phyloP scores from a whole-genome alignment of 2,329 filamentous ascomycete genomes.

The Neonectria neomacrospora region DNA sequence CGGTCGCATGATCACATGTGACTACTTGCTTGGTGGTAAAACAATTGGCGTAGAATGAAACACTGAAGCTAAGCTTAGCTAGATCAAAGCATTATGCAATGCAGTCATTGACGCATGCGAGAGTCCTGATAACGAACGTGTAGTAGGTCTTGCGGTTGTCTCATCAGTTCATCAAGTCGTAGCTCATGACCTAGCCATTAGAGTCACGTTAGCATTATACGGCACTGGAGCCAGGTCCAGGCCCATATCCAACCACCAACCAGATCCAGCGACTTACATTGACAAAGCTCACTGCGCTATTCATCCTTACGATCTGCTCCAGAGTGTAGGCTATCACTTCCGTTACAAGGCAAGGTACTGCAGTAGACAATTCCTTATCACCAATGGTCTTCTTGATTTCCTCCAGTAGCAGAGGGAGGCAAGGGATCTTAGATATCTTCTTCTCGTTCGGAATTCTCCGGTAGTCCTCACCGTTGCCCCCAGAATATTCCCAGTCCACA shows the following conservation, averaged over 20 bases:
- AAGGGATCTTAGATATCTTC: slow-evolving; percentile 69
- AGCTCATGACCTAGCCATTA: slow-evolving; percentile 67
- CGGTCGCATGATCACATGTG: slow-evolving; percentile 62
- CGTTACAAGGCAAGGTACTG: slow-evolving; percentile 68
- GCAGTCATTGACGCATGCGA: slow-evolving; percentile 68
- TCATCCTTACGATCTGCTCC: slow-evolving; percentile 67
- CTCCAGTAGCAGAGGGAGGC: slow-evolving; percentile 69
- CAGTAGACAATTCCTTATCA: slow-evolving; percentile 71
- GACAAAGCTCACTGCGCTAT: slow-evolving; percentile 70
- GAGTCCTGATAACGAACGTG: slow-evolving; percentile 65
- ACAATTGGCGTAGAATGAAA: slow-evolving; percentile 77
- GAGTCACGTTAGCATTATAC: not conserved
- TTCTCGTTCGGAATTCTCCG: slow-evolving; percentile 67
- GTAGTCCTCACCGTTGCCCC: slow-evolving; percentile 77
- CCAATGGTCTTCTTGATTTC: slow-evolving; percentile 69
- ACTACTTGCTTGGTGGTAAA: slow-evolving; percentile 64
- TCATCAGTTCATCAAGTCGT: slow-evolving; percentile 80
- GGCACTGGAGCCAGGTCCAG: not conserved
- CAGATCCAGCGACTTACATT: slow-evolving; percentile 55
- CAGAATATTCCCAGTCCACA: slow-evolving; percentile 70
- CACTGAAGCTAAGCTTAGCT: slow-evolving; percentile 70
- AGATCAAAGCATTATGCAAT: slow-evolving; percentile 65
- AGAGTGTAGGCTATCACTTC: slow-evolving; percentile 76
- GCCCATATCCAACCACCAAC: not conserved
- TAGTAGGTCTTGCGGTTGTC: slow-evolving; percentile 74